Percentiles rank a stretch among this genome's conserved stretches.
phyloP scores from a whole-genome alignment of 768 basidiomycete genomes.

The Russula lepida region DNA sequence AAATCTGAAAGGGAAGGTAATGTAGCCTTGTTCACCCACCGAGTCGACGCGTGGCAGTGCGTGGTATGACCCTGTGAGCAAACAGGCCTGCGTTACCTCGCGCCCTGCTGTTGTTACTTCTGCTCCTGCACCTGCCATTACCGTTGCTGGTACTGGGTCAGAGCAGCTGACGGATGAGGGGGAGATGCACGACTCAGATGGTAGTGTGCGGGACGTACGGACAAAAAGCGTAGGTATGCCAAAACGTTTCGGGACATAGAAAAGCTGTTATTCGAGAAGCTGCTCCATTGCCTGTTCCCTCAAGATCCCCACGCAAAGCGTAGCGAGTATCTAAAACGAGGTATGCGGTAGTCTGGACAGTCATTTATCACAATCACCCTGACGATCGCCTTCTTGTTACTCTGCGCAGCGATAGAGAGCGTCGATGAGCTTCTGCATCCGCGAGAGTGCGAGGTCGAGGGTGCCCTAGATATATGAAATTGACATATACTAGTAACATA shows the following conservation, averaged over 20 bases:
- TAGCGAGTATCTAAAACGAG: conserved; percentile 15
- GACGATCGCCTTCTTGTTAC: neutral
- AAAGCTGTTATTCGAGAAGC: conserved; percentile 16
- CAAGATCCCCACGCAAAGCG: conserved; percentile 17
- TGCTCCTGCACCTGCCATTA: no score
- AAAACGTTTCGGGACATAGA: conserved; percentile 16
- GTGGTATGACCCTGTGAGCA: conserved; percentile 8
- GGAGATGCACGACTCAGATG: no score
- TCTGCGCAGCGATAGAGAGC: conserved; percentile 11
- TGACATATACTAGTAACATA: no score
- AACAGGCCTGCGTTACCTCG: neutral
- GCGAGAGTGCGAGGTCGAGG: conserved; percentile 2
- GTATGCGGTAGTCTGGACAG: neutral
- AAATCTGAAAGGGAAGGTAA: neutral
- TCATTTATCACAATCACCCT: neutral
- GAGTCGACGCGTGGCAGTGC: conserved; percentile 3
- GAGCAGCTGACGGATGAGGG: no score
- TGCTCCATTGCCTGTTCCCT: conserved; percentile 15
- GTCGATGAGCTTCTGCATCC: conserved; percentile 10
- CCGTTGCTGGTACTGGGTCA: no score
- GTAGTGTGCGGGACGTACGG: no score
- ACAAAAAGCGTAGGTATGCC: no score
- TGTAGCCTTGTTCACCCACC: conserved; percentile 6
- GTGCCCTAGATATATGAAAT: no score
- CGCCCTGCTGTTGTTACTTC: neutral